A percentile compares a stretch with the other conserved stretches of the same genome.
Conservation (phyloP, 352 stramenopile genomes). For the Globisporangium carolinianum region DNA sequence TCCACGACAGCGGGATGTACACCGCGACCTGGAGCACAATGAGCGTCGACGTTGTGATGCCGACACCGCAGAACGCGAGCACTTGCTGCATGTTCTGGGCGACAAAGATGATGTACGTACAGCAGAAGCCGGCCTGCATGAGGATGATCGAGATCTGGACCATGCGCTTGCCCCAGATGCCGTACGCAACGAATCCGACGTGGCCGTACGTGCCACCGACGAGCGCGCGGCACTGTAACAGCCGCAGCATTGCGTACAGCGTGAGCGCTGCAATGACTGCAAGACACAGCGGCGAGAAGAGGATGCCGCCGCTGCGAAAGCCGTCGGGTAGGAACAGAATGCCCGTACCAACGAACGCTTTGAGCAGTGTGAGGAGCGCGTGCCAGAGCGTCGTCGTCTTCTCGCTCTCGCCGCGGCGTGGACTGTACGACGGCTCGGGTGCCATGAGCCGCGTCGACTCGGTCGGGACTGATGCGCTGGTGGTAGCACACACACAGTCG, state of each 20-base stretch:
- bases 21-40: slow-evolving; percentile 69
- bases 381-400: slow-evolving; percentile 81
- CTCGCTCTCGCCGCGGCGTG: slow-evolving; percentile 25
- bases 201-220: slow-evolving; percentile 77
- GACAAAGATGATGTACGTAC: slow-evolving; percentile 82
- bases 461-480: slow-evolving; percentile 20
- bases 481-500: background rate
- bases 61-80: slow-evolving; percentile 14
- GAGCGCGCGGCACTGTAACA: slow-evolving; percentile 60
- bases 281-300: slow-evolving; percentile 70
- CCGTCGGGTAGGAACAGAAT: slow-evolving; percentile 75
- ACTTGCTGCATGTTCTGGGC: slow-evolving; percentile 75
- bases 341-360: slow-evolving; percentile 76
- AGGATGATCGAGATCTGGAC: slow-evolving; percentile 80
- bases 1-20: slow-evolving; percentile 78
- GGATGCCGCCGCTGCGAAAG: slow-evolving; percentile 61
- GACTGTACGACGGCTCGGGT: slow-evolving; percentile 15
- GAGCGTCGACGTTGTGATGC: slow-evolving; percentile 28
- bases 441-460: slow-evolving; percentile 28
- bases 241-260: slow-evolving; percentile 66
- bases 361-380: slow-evolving; percentile 68
- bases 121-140: slow-evolving; percentile 82
- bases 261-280: slow-evolving; percentile 56
- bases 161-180: slow-evolving; percentile 57
- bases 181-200: slow-evolving; percentile 60